Conservation (phyloP, 129 eudicot genomes). For the Ambrosia artemisiifolia region DNA sequence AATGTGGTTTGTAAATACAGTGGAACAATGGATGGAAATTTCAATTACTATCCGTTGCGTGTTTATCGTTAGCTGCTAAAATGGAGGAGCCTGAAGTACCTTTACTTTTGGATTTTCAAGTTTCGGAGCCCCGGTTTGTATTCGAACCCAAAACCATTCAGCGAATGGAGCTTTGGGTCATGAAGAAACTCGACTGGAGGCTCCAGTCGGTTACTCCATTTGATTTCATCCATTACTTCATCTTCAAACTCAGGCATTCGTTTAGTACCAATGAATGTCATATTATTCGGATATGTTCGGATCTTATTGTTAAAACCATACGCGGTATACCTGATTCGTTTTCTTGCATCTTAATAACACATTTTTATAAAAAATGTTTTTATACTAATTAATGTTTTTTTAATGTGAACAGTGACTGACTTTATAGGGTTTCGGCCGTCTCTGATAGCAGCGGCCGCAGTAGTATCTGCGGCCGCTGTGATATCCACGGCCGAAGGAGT, state of each 20-base stretch:
- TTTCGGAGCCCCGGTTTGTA: conserved; percentile 32
- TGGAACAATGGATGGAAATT: conserved; percentile 43
- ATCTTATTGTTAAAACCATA: conserved; percentile 47
- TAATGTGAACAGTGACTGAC: conserved; percentile 39
- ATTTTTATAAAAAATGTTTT: too few relatives aligned
- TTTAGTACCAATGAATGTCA: not conserved
- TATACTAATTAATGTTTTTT: not conserved
- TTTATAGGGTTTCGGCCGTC: conserved; percentile 51
- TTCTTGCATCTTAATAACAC: not conserved
- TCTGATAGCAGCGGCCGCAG: conserved; percentile 58
- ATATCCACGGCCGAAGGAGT: conserved; percentile 30
- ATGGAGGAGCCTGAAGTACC: conserved; percentile 34
- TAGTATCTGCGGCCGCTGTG: not conserved
- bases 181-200: conserved; percentile 51
- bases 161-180: conserved; percentile 59
- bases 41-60: conserved; percentile 54
- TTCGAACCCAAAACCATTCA: conserved; percentile 49
- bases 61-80: conserved; percentile 46
- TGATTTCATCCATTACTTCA: conserved; percentile 48
- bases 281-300: conserved; percentile 32
- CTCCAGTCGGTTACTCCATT: conserved; percentile 58
- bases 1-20: not conserved
- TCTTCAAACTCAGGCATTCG: conserved; percentile 23
- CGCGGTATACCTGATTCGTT: conserved; percentile 34
- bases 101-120: conserved; percentile 46